Evolutionary conservation across 129 eudicot species (phyloP).

Genomic region (Tagetes patula): DNA sequence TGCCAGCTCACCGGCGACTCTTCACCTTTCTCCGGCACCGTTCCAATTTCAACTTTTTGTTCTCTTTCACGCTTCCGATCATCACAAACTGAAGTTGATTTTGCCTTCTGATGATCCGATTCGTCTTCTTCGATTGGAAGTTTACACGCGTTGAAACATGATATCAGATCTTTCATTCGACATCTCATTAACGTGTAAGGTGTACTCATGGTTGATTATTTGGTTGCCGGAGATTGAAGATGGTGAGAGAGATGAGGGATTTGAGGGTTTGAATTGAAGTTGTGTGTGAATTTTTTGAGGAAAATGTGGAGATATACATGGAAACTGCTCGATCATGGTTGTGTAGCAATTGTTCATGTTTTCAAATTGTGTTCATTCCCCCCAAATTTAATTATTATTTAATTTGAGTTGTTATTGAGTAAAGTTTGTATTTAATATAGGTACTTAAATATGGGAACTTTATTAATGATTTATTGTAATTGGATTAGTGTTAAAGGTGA

Average conservation of each 20-base stretch:
- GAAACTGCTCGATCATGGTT: constrained; percentile 35
- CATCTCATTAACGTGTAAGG: constrained; percentile 45
- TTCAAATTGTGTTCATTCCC: constrained; percentile 22
- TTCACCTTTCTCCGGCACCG: constrained; percentile 6
- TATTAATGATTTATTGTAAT: too few species aligned
- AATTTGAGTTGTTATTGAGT: neutral
- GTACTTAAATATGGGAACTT: too few species aligned
- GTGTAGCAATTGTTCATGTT: constrained; percentile 7
- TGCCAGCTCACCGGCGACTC: constrained; percentile 47
- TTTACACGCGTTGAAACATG: constrained; percentile 54
- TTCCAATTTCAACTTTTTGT: constrained; percentile 17
- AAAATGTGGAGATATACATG: constrained; percentile 43
- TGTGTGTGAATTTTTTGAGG: constrained; percentile 25
- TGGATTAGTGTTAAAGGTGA: too few species aligned
- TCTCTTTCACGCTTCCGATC: constrained; percentile 22
- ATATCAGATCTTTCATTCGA: constrained; percentile 47
- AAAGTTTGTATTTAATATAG: neutral
- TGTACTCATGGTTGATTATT: constrained; percentile 39
- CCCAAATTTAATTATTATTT: constrained; percentile 1
- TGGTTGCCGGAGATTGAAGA: neutral
- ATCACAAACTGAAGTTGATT: neutral
- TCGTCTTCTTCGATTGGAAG: constrained; percentile 42
- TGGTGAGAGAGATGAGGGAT: constrained; percentile 29
- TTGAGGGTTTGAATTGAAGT: constrained; percentile 32
- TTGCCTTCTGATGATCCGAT: constrained; percentile 4